Base-by-base conservation (phyloP, 352 stramenopile species). In the Halophytophthora polymorphica region DNA sequence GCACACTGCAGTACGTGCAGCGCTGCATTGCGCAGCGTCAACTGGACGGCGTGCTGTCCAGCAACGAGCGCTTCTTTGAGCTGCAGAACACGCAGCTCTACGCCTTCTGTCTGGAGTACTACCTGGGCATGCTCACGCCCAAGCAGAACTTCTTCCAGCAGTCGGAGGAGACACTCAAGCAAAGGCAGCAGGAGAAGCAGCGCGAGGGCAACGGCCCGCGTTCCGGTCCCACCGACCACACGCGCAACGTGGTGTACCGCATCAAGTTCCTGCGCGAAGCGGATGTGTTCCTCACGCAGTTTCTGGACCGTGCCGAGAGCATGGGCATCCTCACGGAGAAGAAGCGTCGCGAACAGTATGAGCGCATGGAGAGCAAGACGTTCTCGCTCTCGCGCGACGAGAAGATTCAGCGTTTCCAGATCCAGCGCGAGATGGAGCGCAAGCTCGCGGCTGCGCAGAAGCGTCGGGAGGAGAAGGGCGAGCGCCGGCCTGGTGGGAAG, bases 31-130 rank as follows among this genome's bases (percentile, higher is more conserved):
- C 56, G 42, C 77, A 88, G 61, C 78, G 82, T 3, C 72, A 87
- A 43, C 47, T 71, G 31, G 77, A 91, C 64, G 73, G 77, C 45
- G 60, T 83, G 19, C 66, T 93, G 23, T 86, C 76, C 5, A 50
- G 70, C 28, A 91, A 93, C 59, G 81, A 93, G 64, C 64, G 55
- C 41, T 83, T 89, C 47, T 85, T 88, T 40, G 85, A 95, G 65
- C 69, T 95, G 37, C 77, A 81, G 31, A 93, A 82, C 48, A 53
- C 69, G 45, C 83, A 95, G 59, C 73, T 95, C 17, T 90, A 93
- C 45, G 84, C 78, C 19, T 76, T 93, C 34, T 83, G 85, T 19
- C 37, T 91, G 34, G 82, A 95, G 48, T 93, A 83, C 61, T 92
- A 89, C 60, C 48, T 93, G 37, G 84, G 73, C 4, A 83, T 90